These are phyloP conservation scores for Pseudogymnoascus sp. DNA, from an alignment of 2,329 filamentous ascomycete species.

Conservation along the genomic window DNA sequence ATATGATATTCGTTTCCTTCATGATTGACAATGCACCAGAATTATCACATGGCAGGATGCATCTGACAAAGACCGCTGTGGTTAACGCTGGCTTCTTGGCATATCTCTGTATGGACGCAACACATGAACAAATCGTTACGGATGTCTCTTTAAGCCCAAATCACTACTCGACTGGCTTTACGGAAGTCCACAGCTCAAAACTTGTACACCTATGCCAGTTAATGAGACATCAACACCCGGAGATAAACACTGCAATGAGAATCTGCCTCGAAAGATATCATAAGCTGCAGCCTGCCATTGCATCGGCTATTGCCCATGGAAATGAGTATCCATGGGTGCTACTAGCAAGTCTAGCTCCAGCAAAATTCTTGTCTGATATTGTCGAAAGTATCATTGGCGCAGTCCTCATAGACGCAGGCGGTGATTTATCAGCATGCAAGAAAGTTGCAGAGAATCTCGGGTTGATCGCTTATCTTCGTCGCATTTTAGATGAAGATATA, in stretches of 20 bases:
- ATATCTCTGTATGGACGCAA: slow-evolving; percentile 60
- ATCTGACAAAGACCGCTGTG: slow-evolving; percentile 63
- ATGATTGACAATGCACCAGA: slow-evolving; percentile 40
- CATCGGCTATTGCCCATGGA: slow-evolving; percentile 39
- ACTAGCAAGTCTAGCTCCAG: slow-evolving; percentile 54
- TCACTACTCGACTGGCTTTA: neutral
- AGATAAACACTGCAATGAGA: slow-evolving; percentile 29
- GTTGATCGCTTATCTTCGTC: slow-evolving; percentile 52
- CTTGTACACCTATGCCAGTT: slow-evolving; percentile 55
- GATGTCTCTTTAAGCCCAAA: slow-evolving; percentile 9
- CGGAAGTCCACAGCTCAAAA: slow-evolving; percentile 12
- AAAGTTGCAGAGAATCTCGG: slow-evolving; percentile 54
- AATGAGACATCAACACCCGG: slow-evolving; percentile 48
- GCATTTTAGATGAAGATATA: slow-evolving; percentile 50
- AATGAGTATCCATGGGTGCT: slow-evolving; percentile 66
- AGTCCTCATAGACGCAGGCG: slow-evolving; percentile 72
- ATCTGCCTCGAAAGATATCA: neutral
- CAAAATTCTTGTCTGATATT: slow-evolving; percentile 77
- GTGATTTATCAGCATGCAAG: slow-evolving; percentile 50
- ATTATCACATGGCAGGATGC: slow-evolving; percentile 55
- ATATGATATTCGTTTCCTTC: slow-evolving; percentile 61
- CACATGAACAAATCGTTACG: slow-evolving; percentile 25
- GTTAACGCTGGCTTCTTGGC: slow-evolving; percentile 76
- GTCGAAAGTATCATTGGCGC: slow-evolving; percentile 75
- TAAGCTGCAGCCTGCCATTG: slow-evolving; percentile 11